A percentile compares a stretch with the other conserved stretches of the same genome.
Evolutionary conservation across 2,329 filamentous ascomycete genomes (phyloP).

Genomic region (Claviceps spartinae): DNA sequence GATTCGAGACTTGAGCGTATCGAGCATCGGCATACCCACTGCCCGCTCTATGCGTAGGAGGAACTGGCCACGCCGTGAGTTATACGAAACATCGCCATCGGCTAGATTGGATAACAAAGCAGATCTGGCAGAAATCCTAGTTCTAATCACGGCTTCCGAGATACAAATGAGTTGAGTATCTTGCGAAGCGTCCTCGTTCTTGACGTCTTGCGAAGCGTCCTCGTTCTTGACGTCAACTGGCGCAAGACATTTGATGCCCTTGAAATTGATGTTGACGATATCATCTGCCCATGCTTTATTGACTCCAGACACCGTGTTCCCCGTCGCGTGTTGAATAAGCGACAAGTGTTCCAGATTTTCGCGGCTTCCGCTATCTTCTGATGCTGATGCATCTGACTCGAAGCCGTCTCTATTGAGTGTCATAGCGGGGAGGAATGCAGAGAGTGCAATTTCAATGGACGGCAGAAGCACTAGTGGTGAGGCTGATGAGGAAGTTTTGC

Average conservation of each 20-base stretch:
- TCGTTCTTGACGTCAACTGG: slow-evolving; percentile 5
- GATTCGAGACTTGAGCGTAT: slow-evolving; percentile 44
- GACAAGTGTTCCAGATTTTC: slow-evolving; percentile 12
- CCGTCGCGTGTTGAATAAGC: slow-evolving; percentile 11
- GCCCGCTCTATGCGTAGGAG: slow-evolving; percentile 44
- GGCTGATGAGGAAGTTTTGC: slow-evolving; percentile 24
- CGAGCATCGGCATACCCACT: slow-evolving; percentile 45
- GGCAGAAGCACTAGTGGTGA: slow-evolving; percentile 33
- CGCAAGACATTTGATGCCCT: slow-evolving; percentile 23
- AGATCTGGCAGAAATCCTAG: slow-evolving; percentile 40
- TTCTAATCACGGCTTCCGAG: slow-evolving; percentile 40
- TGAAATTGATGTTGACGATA: slow-evolving; percentile 44
- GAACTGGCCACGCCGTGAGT: slow-evolving; percentile 45
- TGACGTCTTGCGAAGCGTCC: slow-evolving; percentile 6
- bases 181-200: slow-evolving; percentile 4
- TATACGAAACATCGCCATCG: slow-evolving; percentile 50
- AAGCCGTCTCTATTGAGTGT: slow-evolving; percentile 14
- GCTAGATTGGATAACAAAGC: slow-evolving; percentile 39
- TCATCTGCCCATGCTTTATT: slow-evolving; percentile 44
- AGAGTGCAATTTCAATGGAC: slow-evolving; percentile 33
- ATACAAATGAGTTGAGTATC: slow-evolving; percentile 22
- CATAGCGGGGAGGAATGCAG: slow-evolving; percentile 29
- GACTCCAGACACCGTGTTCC: slow-evolving; percentile 7
- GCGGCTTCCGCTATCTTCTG: slow-evolving; percentile 2
- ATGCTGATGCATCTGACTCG: neutral